These are phyloP conservation scores for Xylaria acuta DNA, from an alignment of 495 filamentous ascomycete genomes.

Conservation along the genomic window DNA sequence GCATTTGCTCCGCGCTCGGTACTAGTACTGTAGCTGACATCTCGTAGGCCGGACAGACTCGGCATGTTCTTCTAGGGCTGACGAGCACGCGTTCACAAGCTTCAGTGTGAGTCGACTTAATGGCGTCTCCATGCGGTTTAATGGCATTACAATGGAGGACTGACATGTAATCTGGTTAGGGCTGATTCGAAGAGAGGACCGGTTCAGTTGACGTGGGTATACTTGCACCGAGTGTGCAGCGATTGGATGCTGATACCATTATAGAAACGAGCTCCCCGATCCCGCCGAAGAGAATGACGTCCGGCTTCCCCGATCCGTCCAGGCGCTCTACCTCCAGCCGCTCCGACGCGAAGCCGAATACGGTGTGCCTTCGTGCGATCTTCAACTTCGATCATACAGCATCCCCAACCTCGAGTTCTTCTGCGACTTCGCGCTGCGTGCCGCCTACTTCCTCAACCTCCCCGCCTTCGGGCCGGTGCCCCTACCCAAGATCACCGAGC, in stretches of 20 bases:
- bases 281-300: constrained; percentile 41
- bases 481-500: constrained; percentile 82
- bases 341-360: constrained; percentile 75
- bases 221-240: background rate
- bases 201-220: constrained; percentile 33
- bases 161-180: background rate
- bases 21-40: constrained; percentile 25
- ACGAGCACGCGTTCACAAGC: constrained; percentile 32
- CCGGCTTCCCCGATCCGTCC: constrained; percentile 75
- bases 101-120: constrained; percentile 30
- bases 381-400: constrained; percentile 91
- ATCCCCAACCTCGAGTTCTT: constrained; percentile 93
- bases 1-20: background rate
- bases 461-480: constrained; percentile 87
- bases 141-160: background rate
- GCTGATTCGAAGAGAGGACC: constrained; percentile 8
- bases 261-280: constrained; percentile 37
- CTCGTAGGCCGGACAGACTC: constrained; percentile 33
- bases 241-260: constrained; percentile 28
- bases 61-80: constrained; percentile 30
- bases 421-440: constrained; percentile 90
- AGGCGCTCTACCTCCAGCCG: constrained; percentile 85
- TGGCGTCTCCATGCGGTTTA: background rate
- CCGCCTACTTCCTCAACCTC: constrained; percentile 91
- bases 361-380: constrained; percentile 83